These are phyloP conservation scores for Neofusicoccum sp. DNA, from an alignment of 2,329 filamentous ascomycete genomes.

Conservation along the genomic window DNA sequence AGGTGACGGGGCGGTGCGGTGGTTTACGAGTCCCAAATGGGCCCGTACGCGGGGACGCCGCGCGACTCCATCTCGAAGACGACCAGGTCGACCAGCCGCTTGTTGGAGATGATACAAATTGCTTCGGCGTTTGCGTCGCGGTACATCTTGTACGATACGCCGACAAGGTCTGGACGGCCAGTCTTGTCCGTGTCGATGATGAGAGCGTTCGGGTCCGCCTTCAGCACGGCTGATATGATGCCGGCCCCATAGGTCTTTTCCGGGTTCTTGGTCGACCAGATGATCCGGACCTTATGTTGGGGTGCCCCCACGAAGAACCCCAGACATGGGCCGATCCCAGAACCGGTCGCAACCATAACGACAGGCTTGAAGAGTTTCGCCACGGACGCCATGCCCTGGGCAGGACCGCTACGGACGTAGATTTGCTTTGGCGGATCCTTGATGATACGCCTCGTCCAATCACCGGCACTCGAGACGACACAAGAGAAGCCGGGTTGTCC, in stretches of 20 bases:
- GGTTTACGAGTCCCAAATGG: constrained; percentile 69
- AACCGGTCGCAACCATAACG: constrained; percentile 35
- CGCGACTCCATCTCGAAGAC: constrained; percentile 67
- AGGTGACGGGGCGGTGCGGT: too few species aligned
- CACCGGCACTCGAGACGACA: constrained; percentile 34
- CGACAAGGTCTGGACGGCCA: constrained; percentile 59
- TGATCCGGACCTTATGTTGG: constrained; percentile 52
- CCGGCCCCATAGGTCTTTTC: constrained; percentile 60
- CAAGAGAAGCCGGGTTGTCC: constrained; percentile 25
- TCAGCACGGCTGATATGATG: constrained; percentile 56
- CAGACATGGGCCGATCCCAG: constrained; percentile 40
- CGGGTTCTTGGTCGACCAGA: constrained; percentile 67
- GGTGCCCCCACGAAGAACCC: constrained; percentile 49
- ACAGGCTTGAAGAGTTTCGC: constrained; percentile 32
- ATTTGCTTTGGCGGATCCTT: constrained; percentile 29
- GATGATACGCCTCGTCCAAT: constrained; percentile 31
- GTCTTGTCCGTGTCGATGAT: constrained; percentile 64
- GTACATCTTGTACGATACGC: constrained; percentile 53
- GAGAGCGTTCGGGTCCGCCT: constrained; percentile 60
- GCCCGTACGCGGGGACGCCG: constrained; percentile 67
- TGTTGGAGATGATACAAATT: constrained; percentile 71
- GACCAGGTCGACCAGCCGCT: constrained; percentile 63
- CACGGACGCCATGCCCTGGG: constrained; percentile 33
- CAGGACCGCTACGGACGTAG: constrained; percentile 30
- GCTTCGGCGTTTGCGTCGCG: constrained; percentile 57